Percentiles rank a stretch among this genome's conserved stretches.
Evolutionary conservation across 140 eudicot genomes (phyloP).

Genomic region (Erigeron philadelphicus): DNA sequence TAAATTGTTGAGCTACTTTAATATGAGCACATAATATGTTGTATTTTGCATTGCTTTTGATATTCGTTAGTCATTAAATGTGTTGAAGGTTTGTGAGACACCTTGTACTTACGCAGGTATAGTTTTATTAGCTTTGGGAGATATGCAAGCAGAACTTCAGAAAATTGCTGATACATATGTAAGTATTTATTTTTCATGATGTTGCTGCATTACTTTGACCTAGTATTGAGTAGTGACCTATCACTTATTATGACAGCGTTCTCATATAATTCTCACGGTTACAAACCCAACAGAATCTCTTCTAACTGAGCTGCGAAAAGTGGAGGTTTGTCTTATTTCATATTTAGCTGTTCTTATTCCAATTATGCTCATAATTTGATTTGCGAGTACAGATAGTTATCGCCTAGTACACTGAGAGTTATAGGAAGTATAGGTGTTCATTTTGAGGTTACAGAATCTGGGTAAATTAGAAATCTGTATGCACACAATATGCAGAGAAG

Average conservation of each 20-base stretch:
- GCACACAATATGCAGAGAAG: no score
- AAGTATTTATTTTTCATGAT: conserved; percentile 25
- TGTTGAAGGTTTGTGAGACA: background rate
- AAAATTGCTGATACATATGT: conserved; percentile 78
- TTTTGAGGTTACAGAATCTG: no score
- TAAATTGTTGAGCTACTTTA: conserved; percentile 2
- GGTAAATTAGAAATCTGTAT: no score
- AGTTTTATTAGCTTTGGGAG: conserved; percentile 58
- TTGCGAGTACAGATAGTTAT: no score
- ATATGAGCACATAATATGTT: background rate
- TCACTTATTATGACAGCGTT: conserved; percentile 51
- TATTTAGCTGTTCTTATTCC: background rate
- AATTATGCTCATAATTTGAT: no score
- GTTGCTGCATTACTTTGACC: conserved; percentile 9
- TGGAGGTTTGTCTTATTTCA: conserved; percentile 55
- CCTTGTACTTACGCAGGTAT: conserved; percentile 40
- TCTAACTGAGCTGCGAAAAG: conserved; percentile 77
- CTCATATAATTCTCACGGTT: conserved; percentile 63
- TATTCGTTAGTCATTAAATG: background rate
- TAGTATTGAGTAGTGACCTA: conserved; percentile 19
- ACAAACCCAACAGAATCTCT: conserved; percentile 93
- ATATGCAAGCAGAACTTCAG: conserved; percentile 70
- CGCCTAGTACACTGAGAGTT: no score
- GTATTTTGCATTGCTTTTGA: background rate
- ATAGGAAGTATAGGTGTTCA: no score